Evolutionary conservation across 1,139 yeast genomes (phyloP), one percentile per base, ranked within the genome.

Genomic region (Blastobotrys petasosporus): DNA sequence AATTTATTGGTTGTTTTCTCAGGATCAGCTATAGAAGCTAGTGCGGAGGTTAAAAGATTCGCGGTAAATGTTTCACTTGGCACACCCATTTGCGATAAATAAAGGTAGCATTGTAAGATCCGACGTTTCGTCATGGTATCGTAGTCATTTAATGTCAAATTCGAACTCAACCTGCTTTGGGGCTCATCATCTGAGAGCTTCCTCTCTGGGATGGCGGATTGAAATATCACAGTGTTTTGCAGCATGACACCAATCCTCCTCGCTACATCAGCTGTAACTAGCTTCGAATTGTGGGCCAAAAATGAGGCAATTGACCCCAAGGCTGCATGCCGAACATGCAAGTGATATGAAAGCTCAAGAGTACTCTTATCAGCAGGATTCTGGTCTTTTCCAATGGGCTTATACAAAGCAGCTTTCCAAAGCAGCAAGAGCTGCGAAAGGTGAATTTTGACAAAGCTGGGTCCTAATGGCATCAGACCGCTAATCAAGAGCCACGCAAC

Each of bases 351-450:
- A 5, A 67, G 52, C 40, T 66, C 68, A 16, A 58, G 39, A 3
- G 59, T 46, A 35, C 64, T 62, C 42, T 57, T 57, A 15, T 59
- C 63, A 8, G 54, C 49, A 5, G 51, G 54, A n/a, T 56, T 51
- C 28, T 45, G 48, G 32, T 64, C 68, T 43, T 64, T 63, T 9
- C 55, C 54, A n/a, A 56, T 48, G 1, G 67, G 64, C 34, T 58
- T 65, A 2, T 88, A 83, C 45, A 88, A 68, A n/a, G 87, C 73
- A 49, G 81, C 78, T 58, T 85, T 85, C 95, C 96, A 88, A 52
- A 87, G 77, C 4, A 79, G 74, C 41, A 87, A 68, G 47, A 86
- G 73, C 59, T 86, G 95, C 0, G 92, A 77, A 3, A 87, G 73
- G 59, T 86, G 85, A 51, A 85, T 74, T 53, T 76, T 77, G 35